Evolutionary conservation across 345 rosid genomes (phyloP).

Genomic region (Eucalyptus paniculata): DNA sequence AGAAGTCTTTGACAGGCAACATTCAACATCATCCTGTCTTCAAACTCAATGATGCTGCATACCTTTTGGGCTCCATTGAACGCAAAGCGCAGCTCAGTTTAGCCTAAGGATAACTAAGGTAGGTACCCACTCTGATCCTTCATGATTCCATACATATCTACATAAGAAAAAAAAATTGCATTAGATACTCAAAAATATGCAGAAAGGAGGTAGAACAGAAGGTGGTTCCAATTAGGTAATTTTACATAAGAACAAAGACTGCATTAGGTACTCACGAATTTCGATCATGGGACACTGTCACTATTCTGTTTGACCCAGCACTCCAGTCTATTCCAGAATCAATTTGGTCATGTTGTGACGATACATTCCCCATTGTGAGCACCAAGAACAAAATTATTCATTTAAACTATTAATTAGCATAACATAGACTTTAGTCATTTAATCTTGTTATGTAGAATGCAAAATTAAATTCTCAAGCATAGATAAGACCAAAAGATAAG

Average conservation of each 20-base stretch:
- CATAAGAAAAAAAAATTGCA: background rate
- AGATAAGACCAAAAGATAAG: background rate
- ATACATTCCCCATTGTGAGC: background rate
- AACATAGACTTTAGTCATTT: background rate
- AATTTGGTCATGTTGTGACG: conserved; percentile 87
- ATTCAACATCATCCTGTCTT: background rate
- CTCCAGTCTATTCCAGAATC: conserved; percentile 96
- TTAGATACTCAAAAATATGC: background rate
- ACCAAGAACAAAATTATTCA: background rate
- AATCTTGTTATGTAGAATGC: background rate
- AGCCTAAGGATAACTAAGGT: conserved; percentile 94
- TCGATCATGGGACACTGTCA: conserved; percentile 85
- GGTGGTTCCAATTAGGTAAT: background rate
- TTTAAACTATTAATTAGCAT: background rate
- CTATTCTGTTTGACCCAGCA: conserved; percentile 66
- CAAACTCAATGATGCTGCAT: background rate
- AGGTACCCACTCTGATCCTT: conserved; percentile 89
- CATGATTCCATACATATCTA: conserved; percentile 91
- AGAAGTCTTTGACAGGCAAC: background rate
- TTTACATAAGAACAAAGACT: background rate
- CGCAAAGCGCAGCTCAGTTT: conserved; percentile 89
- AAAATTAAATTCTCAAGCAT: background rate
- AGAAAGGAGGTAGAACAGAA: background rate
- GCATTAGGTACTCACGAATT: conserved; percentile 61
- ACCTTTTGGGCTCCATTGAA: conserved; percentile 97